phyloP scores from a whole-genome alignment of 1,139 yeast genomes.

The Candida pseudoviswanathii region DNA sequence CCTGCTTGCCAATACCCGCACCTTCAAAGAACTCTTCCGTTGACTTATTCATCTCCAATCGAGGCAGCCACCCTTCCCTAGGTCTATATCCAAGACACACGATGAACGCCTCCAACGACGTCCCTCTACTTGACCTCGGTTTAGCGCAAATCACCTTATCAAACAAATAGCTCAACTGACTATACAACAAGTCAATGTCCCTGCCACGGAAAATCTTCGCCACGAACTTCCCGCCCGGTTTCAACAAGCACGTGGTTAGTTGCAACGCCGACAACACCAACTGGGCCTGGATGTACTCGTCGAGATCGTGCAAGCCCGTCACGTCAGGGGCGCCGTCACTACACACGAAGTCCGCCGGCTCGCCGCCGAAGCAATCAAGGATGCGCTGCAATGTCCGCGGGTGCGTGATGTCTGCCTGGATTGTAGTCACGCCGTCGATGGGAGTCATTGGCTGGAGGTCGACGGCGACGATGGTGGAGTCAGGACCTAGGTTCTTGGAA shows the following conservation, averaged over 20 bases:
- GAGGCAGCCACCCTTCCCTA: slow-evolving; percentile 79
- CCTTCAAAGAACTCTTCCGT: slow-evolving; percentile 83
- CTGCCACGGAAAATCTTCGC: slow-evolving; percentile 96
- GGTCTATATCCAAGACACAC: slow-evolving; percentile 90
- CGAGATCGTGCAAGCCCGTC: slow-evolving; percentile 94
- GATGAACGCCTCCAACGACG: slow-evolving; percentile 89
- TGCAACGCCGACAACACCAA: slow-evolving; percentile 87
- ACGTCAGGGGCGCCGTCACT: slow-evolving; percentile 99
- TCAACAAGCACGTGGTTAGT: slow-evolving; percentile 81
- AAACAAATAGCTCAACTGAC: slow-evolving; percentile 83
- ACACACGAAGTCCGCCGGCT: slow-evolving; percentile 92
- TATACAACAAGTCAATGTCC: slow-evolving; percentile 87
- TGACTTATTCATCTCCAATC: slow-evolving; percentile 55
- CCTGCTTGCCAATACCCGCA: slow-evolving; percentile 48
- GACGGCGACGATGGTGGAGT: slow-evolving; percentile 85
- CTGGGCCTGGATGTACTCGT: slow-evolving; percentile 96
- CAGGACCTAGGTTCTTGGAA: slow-evolving; percentile 59
- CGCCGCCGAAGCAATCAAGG: slow-evolving; percentile 81
- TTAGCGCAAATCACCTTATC: slow-evolving; percentile 91
- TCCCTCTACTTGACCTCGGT: slow-evolving; percentile 92
- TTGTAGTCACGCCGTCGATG: slow-evolving; percentile 78
- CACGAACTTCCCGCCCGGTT: slow-evolving; percentile 89
- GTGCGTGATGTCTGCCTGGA: slow-evolving; percentile 97
- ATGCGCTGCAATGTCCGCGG: slow-evolving; percentile 82
- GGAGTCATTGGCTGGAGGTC: slow-evolving; percentile 98